Evolutionary conservation across 2,329 filamentous ascomycete species (phyloP), one percentile per base, ranked within the genome.

Genomic region (Lecanicillium sp.): DNA sequence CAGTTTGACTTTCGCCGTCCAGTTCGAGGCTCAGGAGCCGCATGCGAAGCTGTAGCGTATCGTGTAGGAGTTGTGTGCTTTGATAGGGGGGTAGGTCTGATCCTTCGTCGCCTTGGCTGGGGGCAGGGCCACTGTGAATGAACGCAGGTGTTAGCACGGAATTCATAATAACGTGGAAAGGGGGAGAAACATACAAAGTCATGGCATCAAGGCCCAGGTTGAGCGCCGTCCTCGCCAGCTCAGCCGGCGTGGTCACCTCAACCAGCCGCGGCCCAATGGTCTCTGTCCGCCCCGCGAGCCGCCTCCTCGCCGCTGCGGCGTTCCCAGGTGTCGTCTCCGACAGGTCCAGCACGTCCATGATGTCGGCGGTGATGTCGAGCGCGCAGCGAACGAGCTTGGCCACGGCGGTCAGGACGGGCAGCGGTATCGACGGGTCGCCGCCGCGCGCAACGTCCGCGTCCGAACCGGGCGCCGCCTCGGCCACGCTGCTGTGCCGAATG

Each of bases 61-160:
- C 50, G 18, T 52, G 48, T 1, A 54, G 42, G 4, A 56, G 49
- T 42, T 56, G 53, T 9, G 50, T 50, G 42, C 46, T 51, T 40
- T 46, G 48, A 20, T 56, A 56, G 0, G 50, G 47, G 0, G 53
- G 53, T 20, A 55, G 51, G 19, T 52, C 49, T 29, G 40, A 29
- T 14, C 44, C 35, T 13, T 32, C 37, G 14, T 43, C 39, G 11
- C 14, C 33, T 46, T 52, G 18, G 22, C 22, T 25, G 19, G 31
- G 19, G 17, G 17, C 29, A 33, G 28, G 27, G 13, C 7, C 22
- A 32, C 22, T n/a, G 19, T 39, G 25, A 15, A 18, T 22, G 12
- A 17, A 14, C 52, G 42, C 49, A 50, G 19, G 40, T 46, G 28
- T 49, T 53, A 53, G 41, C 11, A 55, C 45, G 7, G 36, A 25